These are phyloP conservation scores for Starmerella ratchasimensis DNA, from an alignment of 805 yeast genomes.

Conservation along the genomic window DNA sequence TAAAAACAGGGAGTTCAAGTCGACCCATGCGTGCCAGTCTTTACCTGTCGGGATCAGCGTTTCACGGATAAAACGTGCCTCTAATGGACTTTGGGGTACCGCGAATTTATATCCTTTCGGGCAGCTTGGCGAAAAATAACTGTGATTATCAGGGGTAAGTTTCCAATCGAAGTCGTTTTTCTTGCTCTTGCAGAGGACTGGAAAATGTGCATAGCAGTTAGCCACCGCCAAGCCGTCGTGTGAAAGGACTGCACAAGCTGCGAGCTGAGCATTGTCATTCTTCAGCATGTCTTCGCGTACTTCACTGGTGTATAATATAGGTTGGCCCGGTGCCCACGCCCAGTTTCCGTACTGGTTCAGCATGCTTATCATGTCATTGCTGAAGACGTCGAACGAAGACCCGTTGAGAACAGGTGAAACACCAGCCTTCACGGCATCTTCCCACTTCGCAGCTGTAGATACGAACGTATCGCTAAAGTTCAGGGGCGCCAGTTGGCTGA, in stretches of 20 bases:
- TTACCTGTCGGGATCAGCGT: constrained; percentile 2
- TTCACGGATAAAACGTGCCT: constrained; percentile 27
- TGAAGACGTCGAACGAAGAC: constrained; percentile 14
- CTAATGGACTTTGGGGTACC: constrained; percentile 39
- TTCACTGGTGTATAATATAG: constrained; percentile 24
- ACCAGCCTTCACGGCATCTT: constrained; percentile 38
- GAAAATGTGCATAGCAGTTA: constrained; percentile 46
- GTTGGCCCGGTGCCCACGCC: constrained; percentile 63
- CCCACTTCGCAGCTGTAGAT: constrained; percentile 2
- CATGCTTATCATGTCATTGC: constrained; percentile 13
- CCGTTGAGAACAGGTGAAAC: constrained; percentile 48
- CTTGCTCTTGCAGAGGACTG: constrained; percentile 42
- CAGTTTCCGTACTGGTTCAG: constrained; percentile 33
- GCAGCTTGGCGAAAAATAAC: constrained; percentile 28
- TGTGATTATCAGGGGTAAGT: constrained; percentile 27
- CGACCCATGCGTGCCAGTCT: constrained; percentile 53
- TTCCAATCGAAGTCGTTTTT: constrained; percentile 29
- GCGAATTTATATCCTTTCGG: constrained; percentile 28
- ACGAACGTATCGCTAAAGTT: constrained; percentile 14
- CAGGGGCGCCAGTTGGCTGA: constrained; percentile 4
- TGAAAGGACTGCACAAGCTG: constrained; percentile 34
- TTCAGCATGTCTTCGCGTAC: constrained; percentile 13
- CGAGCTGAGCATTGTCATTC: constrained; percentile 10
- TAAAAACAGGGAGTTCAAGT: constrained; percentile 62
- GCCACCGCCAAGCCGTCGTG: constrained; percentile 47